phyloP scores from a whole-genome alignment of 2,329 filamentous ascomycete species.

The Apiospora saccharicola region DNA sequence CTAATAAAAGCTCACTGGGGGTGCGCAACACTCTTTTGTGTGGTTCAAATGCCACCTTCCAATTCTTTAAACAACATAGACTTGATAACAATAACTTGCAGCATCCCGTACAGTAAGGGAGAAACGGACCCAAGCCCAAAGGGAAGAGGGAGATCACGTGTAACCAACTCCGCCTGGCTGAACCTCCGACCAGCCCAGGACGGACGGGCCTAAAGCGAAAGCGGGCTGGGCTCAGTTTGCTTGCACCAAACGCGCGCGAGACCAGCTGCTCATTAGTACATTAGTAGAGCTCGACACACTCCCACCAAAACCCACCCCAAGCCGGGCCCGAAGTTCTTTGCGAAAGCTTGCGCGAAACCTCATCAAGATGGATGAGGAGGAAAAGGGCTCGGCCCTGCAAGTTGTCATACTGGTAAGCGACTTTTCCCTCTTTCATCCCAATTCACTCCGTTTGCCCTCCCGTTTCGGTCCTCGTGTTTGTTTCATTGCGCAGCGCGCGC shows the following conservation, averaged over 20 bases:
- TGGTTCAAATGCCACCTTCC: conserved; percentile 7
- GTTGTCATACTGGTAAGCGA: conserved; percentile 19
- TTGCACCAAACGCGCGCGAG: not conserved
- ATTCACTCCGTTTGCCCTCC: not conserved
- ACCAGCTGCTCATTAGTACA: conserved; percentile 14
- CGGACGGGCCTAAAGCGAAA: conserved; percentile 15
- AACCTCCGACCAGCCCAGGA: conserved; percentile 8
- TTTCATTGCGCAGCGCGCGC: conserved; percentile 2
- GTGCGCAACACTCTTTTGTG: not conserved
- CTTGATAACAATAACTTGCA: not conserved
- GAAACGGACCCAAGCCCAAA: not conserved
- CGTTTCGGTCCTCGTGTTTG: not conserved
- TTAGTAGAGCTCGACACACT: conserved; percentile 8
- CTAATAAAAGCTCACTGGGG: not conserved
- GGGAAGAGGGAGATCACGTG: conserved; percentile 9
- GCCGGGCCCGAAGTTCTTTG: conserved; percentile 15
- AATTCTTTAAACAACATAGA: not conserved
- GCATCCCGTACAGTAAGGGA: not conserved
- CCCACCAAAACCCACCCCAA: conserved; percentile 9
- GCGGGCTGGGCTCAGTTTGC: conserved; percentile 15
- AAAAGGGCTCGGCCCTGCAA: conserved; percentile 20
- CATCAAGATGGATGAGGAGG: conserved; percentile 17
- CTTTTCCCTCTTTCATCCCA: not conserved
- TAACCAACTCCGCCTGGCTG: conserved; percentile 18
- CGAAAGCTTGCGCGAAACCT: conserved; percentile 21